Conservation (phyloP, 305 asterid genomes). For the Rubia tinctorum region DNA sequence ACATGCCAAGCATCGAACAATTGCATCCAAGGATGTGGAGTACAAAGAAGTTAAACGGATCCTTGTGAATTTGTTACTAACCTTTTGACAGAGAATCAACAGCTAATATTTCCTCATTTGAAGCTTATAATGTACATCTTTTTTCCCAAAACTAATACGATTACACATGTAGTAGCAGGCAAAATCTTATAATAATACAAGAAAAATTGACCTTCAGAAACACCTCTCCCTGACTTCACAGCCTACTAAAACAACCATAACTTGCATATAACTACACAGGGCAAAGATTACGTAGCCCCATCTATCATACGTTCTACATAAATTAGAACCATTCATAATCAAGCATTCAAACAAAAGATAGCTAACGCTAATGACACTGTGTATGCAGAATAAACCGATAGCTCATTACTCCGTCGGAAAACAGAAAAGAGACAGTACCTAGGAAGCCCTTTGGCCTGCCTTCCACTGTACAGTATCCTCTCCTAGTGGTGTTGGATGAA, state of each 20-base stretch:
- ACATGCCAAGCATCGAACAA: background rate
- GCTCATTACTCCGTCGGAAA: constrained; percentile 12
- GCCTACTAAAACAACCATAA: constrained; percentile 12
- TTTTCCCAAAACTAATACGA: constrained; percentile 12
- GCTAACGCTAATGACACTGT: constrained; percentile 22
- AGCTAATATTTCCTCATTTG: background rate
- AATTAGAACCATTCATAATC: too few relatives aligned
- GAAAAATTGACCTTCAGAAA: constrained; percentile 16
- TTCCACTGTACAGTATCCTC: constrained; percentile 80
- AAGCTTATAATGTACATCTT: constrained; percentile 17
- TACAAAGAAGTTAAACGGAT: background rate
- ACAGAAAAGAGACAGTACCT: background rate
- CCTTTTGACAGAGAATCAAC: background rate
- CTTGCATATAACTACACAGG: constrained; percentile 20
- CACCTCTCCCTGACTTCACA: constrained; percentile 11
- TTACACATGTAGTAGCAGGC: constrained; percentile 10
- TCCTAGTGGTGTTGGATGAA: constrained; percentile 24
- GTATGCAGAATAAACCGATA: constrained; percentile 21
- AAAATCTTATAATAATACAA: constrained; percentile 8
- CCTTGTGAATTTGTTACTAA: background rate
- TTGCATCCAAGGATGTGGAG: background rate
- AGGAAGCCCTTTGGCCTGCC: constrained; percentile 5
- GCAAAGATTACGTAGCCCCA: constrained; percentile 22
- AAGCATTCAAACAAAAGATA: constrained; percentile 4
- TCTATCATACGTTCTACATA: constrained; percentile 16